These are phyloP conservation scores for Linnemannia zychae DNA, from an alignment of 192 early-diverging fungal species.

Conservation along the genomic window DNA sequence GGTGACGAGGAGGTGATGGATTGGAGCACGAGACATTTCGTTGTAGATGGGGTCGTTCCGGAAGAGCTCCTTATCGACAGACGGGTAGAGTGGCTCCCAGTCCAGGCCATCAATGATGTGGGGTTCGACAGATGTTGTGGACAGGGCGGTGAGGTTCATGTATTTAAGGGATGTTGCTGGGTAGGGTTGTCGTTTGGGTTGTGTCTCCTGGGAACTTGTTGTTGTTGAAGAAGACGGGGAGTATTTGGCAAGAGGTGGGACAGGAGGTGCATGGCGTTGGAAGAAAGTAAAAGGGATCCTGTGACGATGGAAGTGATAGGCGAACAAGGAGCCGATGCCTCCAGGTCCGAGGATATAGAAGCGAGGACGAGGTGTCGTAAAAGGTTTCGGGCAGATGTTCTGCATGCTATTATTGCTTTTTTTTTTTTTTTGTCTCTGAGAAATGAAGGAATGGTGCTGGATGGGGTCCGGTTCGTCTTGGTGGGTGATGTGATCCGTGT, in stretches of 20 bases:
- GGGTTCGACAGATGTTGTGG: conserved; percentile 26
- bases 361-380: conserved; percentile 19
- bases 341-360: conserved; percentile 78
- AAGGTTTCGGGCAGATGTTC: neutral
- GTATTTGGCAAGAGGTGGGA: conserved; percentile 21
- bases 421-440: neutral
- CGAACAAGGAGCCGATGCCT: conserved; percentile 77
- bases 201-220: neutral
- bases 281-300: conserved; percentile 69
- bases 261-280: conserved; percentile 65
- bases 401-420: conserved; percentile 12
- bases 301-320: conserved; percentile 65
- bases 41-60: conserved; percentile 41
- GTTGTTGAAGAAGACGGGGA: conserved; percentile 42
- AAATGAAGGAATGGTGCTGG: neutral
- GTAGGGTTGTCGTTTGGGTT: neutral
- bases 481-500: neutral
- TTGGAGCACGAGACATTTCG: conserved; percentile 50
- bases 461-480: neutral
- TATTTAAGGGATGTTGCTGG: conserved; percentile 55
- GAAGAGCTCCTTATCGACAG: conserved; percentile 26
- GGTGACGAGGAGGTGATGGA: conserved; percentile 68
- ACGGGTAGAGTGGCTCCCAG: conserved; percentile 48
- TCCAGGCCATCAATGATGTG: conserved; percentile 52
- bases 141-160: conserved; percentile 28